Percentiles rank a stretch among this genome's conserved stretches.
These are phyloP conservation scores for Arabis alpina DNA, from an alignment of 345 rosid genomes.

Conservation along the genomic window DNA sequence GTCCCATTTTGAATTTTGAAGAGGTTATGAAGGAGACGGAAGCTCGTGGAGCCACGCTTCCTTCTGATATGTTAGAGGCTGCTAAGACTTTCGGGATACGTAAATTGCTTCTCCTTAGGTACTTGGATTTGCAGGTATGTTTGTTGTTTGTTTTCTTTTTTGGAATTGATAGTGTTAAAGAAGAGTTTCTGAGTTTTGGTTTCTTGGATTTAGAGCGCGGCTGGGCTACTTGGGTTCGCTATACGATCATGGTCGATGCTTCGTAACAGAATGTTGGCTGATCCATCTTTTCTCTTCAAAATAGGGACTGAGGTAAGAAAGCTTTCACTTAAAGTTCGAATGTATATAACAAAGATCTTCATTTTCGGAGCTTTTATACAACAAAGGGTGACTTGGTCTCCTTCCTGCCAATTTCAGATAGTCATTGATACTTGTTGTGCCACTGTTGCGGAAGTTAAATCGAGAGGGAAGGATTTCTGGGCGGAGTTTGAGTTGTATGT, in stretches of 20 bases:
- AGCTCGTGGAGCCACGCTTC: conserved; percentile 73
- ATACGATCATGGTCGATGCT: conserved; percentile 76
- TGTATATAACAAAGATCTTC: neutral
- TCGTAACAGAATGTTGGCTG: conserved; percentile 89
- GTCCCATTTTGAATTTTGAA: conserved; percentile 73
- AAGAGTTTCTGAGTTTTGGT: conserved; percentile 1
- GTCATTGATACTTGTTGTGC: conserved; percentile 93
- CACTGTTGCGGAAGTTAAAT: conserved; percentile 90
- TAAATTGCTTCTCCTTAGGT: conserved; percentile 65
- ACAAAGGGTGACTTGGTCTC: neutral
- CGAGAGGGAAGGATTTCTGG: conserved; percentile 94
- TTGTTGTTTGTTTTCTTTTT: neutral
- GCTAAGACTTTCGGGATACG: conserved; percentile 76
- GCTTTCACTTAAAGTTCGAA: neutral
- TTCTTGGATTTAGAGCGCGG: conserved; percentile 56
- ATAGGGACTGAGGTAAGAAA: conserved; percentile 77
- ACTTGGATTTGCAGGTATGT: conserved; percentile 73
- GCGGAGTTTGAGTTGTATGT: conserved; percentile 90
- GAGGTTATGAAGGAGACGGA: conserved; percentile 75
- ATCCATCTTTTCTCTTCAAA: conserved; percentile 95
- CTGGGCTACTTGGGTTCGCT: conserved; percentile 67
- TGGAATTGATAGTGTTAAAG: neutral
- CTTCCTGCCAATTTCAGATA: conserved; percentile 55
- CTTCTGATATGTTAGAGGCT: conserved; percentile 81
- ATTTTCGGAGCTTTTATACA: neutral